Evolutionary conservation across 805 yeast genomes (phyloP).

Genomic region (Metschnikowia continentalis): DNA sequence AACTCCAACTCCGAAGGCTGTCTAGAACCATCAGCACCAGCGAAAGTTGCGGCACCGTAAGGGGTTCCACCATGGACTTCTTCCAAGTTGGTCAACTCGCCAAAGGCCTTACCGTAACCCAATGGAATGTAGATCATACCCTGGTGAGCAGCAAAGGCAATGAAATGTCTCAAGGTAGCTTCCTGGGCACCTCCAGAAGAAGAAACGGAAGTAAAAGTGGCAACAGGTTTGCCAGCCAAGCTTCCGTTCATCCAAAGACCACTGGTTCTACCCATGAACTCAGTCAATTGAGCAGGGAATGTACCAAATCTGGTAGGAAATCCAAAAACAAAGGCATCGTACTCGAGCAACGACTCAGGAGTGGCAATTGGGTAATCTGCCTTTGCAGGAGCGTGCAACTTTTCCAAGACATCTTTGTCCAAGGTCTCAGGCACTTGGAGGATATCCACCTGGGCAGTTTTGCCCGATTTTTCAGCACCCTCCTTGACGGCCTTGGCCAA

Average conservation of each 20-base stretch:
- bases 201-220: conserved; percentile 70
- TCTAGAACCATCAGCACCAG: conserved; percentile 78
- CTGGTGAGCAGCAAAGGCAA: conserved; percentile 70
- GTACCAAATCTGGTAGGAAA: conserved; percentile 19
- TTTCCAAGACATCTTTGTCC: conserved; percentile 17
- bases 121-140: conserved; percentile 78
- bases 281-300: conserved; percentile 21
- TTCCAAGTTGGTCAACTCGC: conserved; percentile 49
- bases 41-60: conserved; percentile 82
- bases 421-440: conserved; percentile 49
- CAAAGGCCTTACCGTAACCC: conserved; percentile 60
- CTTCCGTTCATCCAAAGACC: conserved; percentile 20
- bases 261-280: conserved; percentile 20
- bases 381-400: conserved; percentile 19
- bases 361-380: conserved; percentile 20
- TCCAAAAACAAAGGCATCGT: conserved; percentile 21
- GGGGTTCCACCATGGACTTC: conserved; percentile 80
- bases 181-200: conserved; percentile 84
- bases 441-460: conserved; percentile 48
- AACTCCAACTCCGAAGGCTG: conserved; percentile 59
- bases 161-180: conserved; percentile 56
- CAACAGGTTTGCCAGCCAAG: conserved; percentile 32
- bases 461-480: conserved; percentile 15
- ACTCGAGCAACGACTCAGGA: conserved; percentile 16
- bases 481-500: conserved; percentile 18